phyloP scores from a whole-genome alignment of 108 stramenopile species.

The Stephanodiscus minutulus region DNA sequence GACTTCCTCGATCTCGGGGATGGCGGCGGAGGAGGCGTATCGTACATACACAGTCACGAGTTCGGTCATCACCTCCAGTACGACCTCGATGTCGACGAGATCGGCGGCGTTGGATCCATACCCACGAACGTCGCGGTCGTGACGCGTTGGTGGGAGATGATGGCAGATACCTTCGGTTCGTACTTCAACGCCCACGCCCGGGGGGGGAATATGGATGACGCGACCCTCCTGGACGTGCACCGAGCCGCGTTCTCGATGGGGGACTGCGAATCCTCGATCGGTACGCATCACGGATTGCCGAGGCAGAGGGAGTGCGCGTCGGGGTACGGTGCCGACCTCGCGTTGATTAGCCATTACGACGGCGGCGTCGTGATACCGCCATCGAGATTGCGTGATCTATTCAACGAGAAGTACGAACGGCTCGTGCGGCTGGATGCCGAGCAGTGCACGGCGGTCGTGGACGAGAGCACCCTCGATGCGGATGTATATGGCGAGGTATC shows the following conservation, averaged over 20 bases:
- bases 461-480: background rate
- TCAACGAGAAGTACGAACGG: background rate
- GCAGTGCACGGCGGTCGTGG: background rate
- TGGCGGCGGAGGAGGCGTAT: too few species aligned
- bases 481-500: background rate
- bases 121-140: slow-evolving; percentile 9
- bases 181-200: slow-evolving; percentile 32
- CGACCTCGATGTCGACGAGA: slow-evolving; percentile 19
- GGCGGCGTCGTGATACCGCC: background rate
- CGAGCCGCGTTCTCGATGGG: slow-evolving; percentile 33
- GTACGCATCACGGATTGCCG: slow-evolving; percentile 41
- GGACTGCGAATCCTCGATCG: slow-evolving; percentile 24
- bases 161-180: slow-evolving; percentile 42
- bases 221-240: slow-evolving; percentile 12
- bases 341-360: background rate
- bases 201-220: slow-evolving; percentile 30
- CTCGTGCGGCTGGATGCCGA: background rate
- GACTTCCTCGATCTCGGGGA: background rate
- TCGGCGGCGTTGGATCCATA: background rate
- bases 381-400: background rate
- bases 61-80: slow-evolving; percentile 45
- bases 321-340: slow-evolving; percentile 26
- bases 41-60: slow-evolving; percentile 39
- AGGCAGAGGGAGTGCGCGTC: slow-evolving; percentile 32
- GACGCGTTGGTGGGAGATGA: slow-evolving; percentile 33